phyloP scores from a whole-genome alignment of 495 filamentous ascomycete species.

The Aspergillus avenaceus region DNA sequence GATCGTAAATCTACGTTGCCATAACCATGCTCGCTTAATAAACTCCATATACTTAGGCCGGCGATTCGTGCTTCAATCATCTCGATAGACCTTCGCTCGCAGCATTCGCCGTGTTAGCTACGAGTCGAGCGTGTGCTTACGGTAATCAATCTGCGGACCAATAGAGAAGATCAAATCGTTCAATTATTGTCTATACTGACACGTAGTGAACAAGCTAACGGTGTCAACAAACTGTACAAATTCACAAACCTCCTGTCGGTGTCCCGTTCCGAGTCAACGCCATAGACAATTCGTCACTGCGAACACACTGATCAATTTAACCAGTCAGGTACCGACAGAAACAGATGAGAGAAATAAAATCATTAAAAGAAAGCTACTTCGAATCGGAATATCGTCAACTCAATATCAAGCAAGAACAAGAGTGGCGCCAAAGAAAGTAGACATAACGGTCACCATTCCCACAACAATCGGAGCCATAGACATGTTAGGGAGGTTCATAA shows the following conservation, averaged over 20 bases:
- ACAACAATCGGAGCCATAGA: constrained; percentile 53
- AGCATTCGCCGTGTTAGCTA: too few relatives aligned
- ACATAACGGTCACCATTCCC: constrained; percentile 49
- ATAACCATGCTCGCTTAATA: too few relatives aligned
- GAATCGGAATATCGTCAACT: neutral
- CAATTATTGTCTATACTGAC: constrained; percentile 14
- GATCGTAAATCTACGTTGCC: too few relatives aligned
- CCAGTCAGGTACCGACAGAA: constrained; percentile 18
- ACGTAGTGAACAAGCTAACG: constrained; percentile 4
- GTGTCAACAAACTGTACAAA: constrained; percentile 18
- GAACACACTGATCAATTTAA: neutral
- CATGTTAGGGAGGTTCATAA: constrained; percentile 39
- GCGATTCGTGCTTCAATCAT: too few relatives aligned
- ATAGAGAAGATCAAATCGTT: neutral
- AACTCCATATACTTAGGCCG: too few relatives aligned
- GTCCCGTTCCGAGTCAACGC: constrained; percentile 3
- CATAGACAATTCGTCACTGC: constrained; percentile 2
- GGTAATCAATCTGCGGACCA: too few relatives aligned
- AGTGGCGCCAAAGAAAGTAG: constrained; percentile 61
- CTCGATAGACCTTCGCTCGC: too few relatives aligned
- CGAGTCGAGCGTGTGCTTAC: too few relatives aligned
- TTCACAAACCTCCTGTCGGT: neutral
- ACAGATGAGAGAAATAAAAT: constrained; percentile 10
- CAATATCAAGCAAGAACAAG: constrained; percentile 39
- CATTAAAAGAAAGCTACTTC: constrained; percentile 39